Evolutionary conservation across 345 rosid species (phyloP).

Genomic region (Brassica nigra): DNA sequence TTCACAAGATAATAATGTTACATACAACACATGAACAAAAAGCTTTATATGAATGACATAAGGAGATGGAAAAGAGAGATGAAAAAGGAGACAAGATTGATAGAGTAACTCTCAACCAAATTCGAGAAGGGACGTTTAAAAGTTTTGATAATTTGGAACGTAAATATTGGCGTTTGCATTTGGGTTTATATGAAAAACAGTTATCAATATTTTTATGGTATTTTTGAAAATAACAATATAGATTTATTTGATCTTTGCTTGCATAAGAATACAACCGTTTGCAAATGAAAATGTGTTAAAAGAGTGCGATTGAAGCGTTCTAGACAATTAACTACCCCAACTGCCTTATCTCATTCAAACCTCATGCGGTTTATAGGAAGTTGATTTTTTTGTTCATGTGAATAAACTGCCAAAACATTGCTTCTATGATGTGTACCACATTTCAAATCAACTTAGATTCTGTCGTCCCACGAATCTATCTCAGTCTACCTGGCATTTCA

Average conservation of each 20-base stretch:
- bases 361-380: not conserved
- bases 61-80: not conserved
- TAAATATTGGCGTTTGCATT: not conserved
- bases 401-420: constrained; percentile 28
- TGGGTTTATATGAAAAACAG: not conserved
- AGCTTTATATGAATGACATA: not conserved
- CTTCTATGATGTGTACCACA: constrained; percentile 33
- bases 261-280: constrained; percentile 4
- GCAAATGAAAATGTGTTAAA: constrained; percentile 1
- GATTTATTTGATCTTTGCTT: constrained; percentile 1
- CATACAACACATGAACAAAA: not conserved
- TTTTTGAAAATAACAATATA: not conserved
- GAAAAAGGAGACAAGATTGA: not conserved
- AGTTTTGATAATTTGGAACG: not conserved
- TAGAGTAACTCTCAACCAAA: not conserved
- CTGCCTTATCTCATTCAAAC: constrained; percentile 19
- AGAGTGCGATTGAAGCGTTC: constrained; percentile 8
- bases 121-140: not conserved
- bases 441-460: constrained; percentile 27
- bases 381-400: constrained; percentile 11
- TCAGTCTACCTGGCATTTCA: constrained; percentile 28
- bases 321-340: constrained; percentile 27
- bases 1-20: not conserved
- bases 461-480: constrained; percentile 23
- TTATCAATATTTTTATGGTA: not conserved